phyloP scores from a whole-genome alignment of 768 basidiomycete species.

The Podaxis sp. region DNA sequence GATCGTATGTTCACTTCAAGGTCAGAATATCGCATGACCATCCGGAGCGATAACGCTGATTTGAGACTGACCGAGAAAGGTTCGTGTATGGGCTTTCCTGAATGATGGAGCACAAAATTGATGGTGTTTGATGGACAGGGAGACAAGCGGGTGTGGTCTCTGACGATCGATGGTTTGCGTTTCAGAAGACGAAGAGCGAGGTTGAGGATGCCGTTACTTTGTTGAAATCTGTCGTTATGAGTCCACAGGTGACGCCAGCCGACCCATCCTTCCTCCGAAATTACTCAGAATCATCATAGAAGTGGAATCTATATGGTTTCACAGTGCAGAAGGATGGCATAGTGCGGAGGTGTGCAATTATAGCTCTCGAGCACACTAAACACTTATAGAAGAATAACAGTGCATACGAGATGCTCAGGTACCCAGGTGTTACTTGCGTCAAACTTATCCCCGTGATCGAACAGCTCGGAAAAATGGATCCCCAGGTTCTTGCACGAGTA shows the following conservation, averaged over 20 bases:
- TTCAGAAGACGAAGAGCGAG: conserved; percentile 31
- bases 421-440: conserved; percentile 49
- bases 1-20: conserved; percentile 94
- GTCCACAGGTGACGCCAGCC: conserved; percentile 38
- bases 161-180: conserved; percentile 41
- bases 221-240: conserved; percentile 36
- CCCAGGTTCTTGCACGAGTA: conserved; percentile 56
- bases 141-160: conserved; percentile 45
- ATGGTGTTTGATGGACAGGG: conserved; percentile 28
- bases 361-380: not conserved
- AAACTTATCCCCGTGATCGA: conserved; percentile 47
- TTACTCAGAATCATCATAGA: conserved; percentile 29
- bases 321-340: conserved; percentile 46
- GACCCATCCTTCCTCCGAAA: not conserved
- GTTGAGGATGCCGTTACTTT: conserved; percentile 36
- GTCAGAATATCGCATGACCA: conserved; percentile 86
- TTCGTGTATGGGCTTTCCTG: conserved; percentile 21
- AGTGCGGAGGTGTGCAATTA: conserved; percentile 35
- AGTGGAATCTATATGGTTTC: conserved; percentile 34
- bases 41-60: conserved; percentile 90
- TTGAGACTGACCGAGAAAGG: conserved; percentile 78
- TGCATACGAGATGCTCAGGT: conserved; percentile 71
- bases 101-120: not conserved
- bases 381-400: conserved; percentile 36
- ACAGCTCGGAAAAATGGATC: conserved; percentile 48